Conservation (phyloP, 441 rosid genomes). For the Biscutella laevigata region DNA sequence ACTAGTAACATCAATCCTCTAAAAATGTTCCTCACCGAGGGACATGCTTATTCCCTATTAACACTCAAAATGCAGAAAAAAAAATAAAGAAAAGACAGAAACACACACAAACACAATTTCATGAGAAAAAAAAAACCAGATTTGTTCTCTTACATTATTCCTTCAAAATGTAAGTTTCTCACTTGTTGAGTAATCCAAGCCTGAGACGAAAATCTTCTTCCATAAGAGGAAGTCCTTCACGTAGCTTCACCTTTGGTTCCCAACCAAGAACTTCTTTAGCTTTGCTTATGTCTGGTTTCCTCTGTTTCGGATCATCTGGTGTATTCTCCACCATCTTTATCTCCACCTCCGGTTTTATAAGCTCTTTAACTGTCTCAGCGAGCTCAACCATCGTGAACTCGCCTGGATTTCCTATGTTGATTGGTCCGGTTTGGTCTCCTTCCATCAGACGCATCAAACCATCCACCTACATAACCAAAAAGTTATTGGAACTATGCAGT, state of each 20-base stretch:
- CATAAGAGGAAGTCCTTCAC: constrained; percentile 90
- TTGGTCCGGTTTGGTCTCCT: constrained; percentile 89
- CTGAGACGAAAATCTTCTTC: constrained; percentile 82
- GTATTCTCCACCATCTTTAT: constrained; percentile 79
- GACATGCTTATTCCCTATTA: too few relatives aligned
- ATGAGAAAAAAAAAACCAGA: too few relatives aligned
- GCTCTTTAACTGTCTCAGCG: constrained; percentile 92
- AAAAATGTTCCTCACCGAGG: too few relatives aligned
- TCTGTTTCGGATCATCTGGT: constrained; percentile 90
- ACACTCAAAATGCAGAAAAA: too few relatives aligned
- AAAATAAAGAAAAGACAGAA: too few relatives aligned
- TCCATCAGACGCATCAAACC: constrained; percentile 93
- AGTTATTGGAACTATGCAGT: too few relatives aligned
- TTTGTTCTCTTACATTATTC: too few relatives aligned
- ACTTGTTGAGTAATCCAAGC: constrained; percentile 47
- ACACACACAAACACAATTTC: too few relatives aligned
- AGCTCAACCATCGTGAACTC: constrained; percentile 93
- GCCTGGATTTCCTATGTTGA: constrained; percentile 95
- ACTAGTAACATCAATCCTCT: too few relatives aligned
- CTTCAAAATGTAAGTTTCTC: too few relatives aligned
- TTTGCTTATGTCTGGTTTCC: constrained; percentile 80
- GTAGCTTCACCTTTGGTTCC: constrained; percentile 84
- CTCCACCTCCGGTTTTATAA: constrained; percentile 65
- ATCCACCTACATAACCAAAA: too few relatives aligned
- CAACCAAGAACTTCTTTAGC: constrained; percentile 80